These are phyloP conservation scores for Sisymbrium irio DNA, from an alignment of 345 rosid species.

Conservation along the genomic window DNA sequence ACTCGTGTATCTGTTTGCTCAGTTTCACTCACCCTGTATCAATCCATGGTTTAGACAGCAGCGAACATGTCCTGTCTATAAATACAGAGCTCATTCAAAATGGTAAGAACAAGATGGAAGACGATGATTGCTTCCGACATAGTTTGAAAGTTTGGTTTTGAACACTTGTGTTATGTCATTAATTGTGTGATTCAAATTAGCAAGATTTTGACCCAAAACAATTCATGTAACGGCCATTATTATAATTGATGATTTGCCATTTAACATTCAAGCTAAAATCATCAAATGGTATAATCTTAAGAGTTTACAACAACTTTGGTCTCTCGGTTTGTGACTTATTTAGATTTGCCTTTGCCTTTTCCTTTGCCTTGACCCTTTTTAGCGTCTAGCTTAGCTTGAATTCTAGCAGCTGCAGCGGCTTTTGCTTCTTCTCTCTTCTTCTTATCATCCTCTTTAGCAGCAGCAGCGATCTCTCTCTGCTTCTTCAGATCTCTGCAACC, in stretches of 20 bases:
- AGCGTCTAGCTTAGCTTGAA: constrained; percentile 84
- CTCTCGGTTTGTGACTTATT: constrained; percentile 4
- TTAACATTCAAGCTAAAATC: background rate
- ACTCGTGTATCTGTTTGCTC: constrained; percentile 17
- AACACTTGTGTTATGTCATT: background rate
- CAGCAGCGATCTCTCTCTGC: constrained; percentile 81
- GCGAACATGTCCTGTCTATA: constrained; percentile 84
- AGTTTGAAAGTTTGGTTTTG: constrained; percentile 36
- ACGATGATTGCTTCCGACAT: constrained; percentile 40
- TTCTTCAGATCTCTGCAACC: constrained; percentile 76
- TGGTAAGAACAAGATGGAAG: constrained; percentile 33
- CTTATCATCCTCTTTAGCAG: constrained; percentile 77
- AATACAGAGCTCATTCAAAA: constrained; percentile 62
- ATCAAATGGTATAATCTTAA: background rate
- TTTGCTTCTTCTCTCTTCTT: constrained; percentile 90
- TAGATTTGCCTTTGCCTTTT: constrained; percentile 73
- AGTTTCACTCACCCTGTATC: constrained; percentile 81
- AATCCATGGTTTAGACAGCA: constrained; percentile 81
- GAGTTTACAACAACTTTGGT: background rate
- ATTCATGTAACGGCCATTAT: background rate
- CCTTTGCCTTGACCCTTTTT: constrained; percentile 85
- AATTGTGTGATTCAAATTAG: background rate
- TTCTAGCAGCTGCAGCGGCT: constrained; percentile 87
- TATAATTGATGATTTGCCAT: background rate
- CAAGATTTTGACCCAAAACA: background rate